These are phyloP conservation scores for Furcasterigmium sp. DNA, from an alignment of 2,329 filamentous ascomycete genomes.

Conservation along the genomic window DNA sequence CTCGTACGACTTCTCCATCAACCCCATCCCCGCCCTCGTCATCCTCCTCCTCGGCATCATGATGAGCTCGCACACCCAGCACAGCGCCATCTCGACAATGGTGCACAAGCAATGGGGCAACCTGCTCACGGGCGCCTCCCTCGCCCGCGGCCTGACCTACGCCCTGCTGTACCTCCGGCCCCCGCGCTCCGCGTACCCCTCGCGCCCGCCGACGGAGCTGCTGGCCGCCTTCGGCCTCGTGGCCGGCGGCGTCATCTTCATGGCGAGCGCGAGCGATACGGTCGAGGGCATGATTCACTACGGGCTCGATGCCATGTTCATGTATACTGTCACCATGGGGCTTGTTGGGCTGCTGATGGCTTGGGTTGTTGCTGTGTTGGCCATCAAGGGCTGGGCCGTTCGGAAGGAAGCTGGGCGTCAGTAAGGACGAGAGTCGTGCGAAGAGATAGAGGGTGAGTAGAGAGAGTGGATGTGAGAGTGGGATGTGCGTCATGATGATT, in stretches of 20 bases:
- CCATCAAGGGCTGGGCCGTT: constrained; percentile 82
- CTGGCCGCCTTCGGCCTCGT: constrained; percentile 82
- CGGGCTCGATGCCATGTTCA: constrained; percentile 83
- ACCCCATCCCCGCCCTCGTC: constrained; percentile 81
- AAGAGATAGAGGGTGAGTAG: neutral
- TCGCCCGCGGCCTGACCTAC: constrained; percentile 76
- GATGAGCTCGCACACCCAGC: constrained; percentile 91
- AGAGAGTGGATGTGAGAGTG: neutral
- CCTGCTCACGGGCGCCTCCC: constrained; percentile 73
- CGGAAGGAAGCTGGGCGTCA: constrained; percentile 33
- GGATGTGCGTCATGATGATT: neutral
- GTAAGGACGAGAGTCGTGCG: too few species aligned
- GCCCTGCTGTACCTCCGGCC: constrained; percentile 73
- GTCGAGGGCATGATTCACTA: constrained; percentile 73
- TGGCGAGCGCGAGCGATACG: constrained; percentile 78
- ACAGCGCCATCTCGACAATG: constrained; percentile 80
- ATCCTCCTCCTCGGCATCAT: constrained; percentile 85
- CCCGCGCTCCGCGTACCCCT: constrained; percentile 73
- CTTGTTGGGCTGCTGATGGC: constrained; percentile 79
- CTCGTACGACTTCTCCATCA: constrained; percentile 71
- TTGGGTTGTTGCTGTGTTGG: constrained; percentile 71
- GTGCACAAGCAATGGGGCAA: constrained; percentile 92
- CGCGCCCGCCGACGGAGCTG: constrained; percentile 86
- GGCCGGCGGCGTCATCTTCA: constrained; percentile 84
- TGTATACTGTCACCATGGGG: constrained; percentile 85